Evolutionary conservation across 805 yeast genomes (phyloP).

Genomic region (Cyberlindnera subsufficiens): DNA sequence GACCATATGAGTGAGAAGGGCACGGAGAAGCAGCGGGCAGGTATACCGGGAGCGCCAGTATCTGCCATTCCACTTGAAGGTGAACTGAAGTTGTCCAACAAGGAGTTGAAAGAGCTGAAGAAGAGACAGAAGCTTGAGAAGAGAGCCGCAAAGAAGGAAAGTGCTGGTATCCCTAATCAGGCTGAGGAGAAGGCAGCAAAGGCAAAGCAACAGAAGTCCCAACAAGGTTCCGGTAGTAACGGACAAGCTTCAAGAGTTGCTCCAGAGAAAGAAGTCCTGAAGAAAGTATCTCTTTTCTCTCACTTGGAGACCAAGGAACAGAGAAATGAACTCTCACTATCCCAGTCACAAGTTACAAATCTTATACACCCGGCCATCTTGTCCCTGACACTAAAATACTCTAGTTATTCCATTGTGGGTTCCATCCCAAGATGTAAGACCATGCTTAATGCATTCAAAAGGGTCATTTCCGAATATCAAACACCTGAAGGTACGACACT

Average conservation of each 20-base stretch:
- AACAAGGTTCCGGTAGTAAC: constrained; percentile 30
- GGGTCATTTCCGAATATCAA: constrained; percentile 69
- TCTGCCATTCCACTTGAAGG: constrained; percentile 8
- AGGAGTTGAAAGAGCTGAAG: constrained; percentile 81
- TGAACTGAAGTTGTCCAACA: constrained; percentile 48
- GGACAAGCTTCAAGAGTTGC: constrained; percentile 1
- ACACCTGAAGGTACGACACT: constrained; percentile 85
- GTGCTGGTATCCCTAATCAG: constrained; percentile 46
- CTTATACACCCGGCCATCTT: constrained; percentile 82
- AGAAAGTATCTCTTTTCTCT: constrained; percentile 59
- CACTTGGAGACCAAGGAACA: constrained; percentile 79
- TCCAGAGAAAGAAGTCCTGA: constrained; percentile 37
- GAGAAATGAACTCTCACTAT: constrained; percentile 36
- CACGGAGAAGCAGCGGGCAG: background rate
- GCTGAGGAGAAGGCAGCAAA: constrained; percentile 27
- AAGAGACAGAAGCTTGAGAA: constrained; percentile 89
- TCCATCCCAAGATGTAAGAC: constrained; percentile 80
- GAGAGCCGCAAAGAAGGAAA: constrained; percentile 81
- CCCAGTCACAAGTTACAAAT: constrained; percentile 24
- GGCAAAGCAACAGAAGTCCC: constrained; percentile 35
- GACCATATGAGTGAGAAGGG: constrained; percentile 1
- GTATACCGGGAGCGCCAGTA: background rate
- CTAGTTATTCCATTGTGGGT: constrained; percentile 84
- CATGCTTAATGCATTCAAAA: constrained; percentile 80
- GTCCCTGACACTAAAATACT: constrained; percentile 69